Evolutionary conservation across 306 rosid genomes (phyloP).

Genomic region (Luffa acutangula): DNA sequence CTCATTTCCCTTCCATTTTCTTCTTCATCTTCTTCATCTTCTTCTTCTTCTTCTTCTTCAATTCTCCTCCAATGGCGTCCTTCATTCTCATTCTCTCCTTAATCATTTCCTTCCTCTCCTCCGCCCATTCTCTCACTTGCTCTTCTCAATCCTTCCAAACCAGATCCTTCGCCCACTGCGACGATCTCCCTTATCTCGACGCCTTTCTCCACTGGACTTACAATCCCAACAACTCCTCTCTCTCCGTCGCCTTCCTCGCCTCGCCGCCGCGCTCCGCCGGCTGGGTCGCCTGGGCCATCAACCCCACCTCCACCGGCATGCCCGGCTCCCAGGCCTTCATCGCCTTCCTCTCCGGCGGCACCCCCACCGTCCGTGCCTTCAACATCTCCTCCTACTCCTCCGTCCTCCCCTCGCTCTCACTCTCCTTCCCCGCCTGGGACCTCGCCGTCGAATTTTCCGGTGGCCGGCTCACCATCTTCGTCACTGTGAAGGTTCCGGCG

Average conservation of each 20-base stretch:
- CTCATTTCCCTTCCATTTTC: neutral
- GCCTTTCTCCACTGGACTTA: conserved; percentile 50
- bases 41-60: neutral
- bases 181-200: conserved; percentile 30
- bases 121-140: conserved; percentile 29
- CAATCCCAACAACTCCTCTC: conserved; percentile 35
- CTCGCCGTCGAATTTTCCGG: neutral
- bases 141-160: conserved; percentile 24
- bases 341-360: conserved; percentile 16
- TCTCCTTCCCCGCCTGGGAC: conserved; percentile 22
- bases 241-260: conserved; percentile 54
- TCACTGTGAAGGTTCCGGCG: conserved; percentile 32
- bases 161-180: conserved; percentile 35
- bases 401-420: neutral
- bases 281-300: conserved; percentile 77
- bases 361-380: conserved; percentile 11
- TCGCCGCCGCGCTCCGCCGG: conserved; percentile 23
- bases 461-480: conserved; percentile 24
- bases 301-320: conserved; percentile 44
- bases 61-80: neutral
- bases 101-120: conserved; percentile 10
- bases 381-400: conserved; percentile 16
- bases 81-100: neutral
- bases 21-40: neutral
- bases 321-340: conserved; percentile 39